Conservation (phyloP, 768 basidiomycete species). For the Lactarius hengduanensis region DNA sequence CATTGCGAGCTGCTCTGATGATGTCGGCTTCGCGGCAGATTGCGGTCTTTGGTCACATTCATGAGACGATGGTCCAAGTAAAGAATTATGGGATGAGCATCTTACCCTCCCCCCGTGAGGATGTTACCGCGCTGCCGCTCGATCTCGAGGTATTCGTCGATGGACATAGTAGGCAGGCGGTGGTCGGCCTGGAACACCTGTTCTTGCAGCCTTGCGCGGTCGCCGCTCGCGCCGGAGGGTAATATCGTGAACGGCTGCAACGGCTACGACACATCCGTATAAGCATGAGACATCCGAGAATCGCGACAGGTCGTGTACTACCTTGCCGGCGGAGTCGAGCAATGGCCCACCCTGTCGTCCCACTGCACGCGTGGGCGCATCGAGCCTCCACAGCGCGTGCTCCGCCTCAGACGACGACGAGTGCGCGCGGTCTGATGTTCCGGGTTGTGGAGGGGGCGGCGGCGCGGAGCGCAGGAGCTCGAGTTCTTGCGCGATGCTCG, state of each 20-base stretch:
- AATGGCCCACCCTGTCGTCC: conserved; percentile 49
- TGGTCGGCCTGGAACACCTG: conserved; percentile 86
- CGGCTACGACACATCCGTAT: conserved; percentile 48
- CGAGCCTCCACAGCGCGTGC: conserved; percentile 71
- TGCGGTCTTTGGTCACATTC: conserved; percentile 17
- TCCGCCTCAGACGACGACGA: conserved; percentile 38
- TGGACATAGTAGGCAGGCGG: conserved; percentile 89
- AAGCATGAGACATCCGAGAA: conserved; percentile 16
- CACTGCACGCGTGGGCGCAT: conserved; percentile 41
- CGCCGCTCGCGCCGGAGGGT: conserved; percentile 55
- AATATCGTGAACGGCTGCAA: conserved; percentile 92
- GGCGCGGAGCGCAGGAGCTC: conserved; percentile 63
- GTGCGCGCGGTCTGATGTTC: conserved; percentile 35
- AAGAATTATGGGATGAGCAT: conserved; percentile 14
- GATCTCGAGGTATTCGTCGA: conserved; percentile 91
- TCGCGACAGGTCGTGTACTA: conserved; percentile 35
- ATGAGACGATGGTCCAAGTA: not conserved
- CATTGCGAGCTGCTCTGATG: conserved; percentile 71
- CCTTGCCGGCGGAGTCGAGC: conserved; percentile 75
- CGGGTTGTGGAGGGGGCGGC: conserved; percentile 34
- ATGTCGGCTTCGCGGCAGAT: conserved; percentile 55
- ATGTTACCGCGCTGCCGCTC: conserved; percentile 84
- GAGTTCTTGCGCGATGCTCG: conserved; percentile 68
- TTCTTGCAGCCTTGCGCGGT: conserved; percentile 69
- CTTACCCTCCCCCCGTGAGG: conserved; percentile 84